Evolutionary conservation across 495 filamentous ascomycete genomes (phyloP).

Genomic region (Geopyxis carbonaria): DNA sequence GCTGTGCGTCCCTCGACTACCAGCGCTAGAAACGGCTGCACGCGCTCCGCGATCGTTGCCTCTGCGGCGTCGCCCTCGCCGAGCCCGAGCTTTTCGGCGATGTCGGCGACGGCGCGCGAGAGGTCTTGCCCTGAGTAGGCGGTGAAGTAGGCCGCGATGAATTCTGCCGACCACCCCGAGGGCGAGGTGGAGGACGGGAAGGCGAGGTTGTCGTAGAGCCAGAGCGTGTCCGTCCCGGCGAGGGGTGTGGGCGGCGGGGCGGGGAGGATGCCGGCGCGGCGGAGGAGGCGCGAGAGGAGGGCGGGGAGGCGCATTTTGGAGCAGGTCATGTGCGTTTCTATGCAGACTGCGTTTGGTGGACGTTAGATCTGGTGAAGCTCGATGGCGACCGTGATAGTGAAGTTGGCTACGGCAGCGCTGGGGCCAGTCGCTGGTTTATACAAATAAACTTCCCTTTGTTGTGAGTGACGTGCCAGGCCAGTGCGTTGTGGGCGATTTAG

Average conservation of each 20-base stretch:
- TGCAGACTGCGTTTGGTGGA: no score
- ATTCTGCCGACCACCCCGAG: slow-evolving; percentile 56
- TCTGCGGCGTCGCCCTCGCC: slow-evolving; percentile 42
- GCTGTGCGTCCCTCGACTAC: slow-evolving; percentile 52
- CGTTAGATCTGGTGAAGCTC: no score
- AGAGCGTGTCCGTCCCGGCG: slow-evolving; percentile 43
- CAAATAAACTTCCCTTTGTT: no score
- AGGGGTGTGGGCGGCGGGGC: slow-evolving; percentile 9
- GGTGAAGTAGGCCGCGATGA: slow-evolving; percentile 63
- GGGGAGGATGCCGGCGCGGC: slow-evolving; percentile 1
- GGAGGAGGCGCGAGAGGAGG: slow-evolving; percentile 3
- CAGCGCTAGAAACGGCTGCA: slow-evolving; percentile 60
- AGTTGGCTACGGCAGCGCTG: no score
- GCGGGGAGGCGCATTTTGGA: neutral
- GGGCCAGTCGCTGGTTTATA: no score
- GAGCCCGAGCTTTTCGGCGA: slow-evolving; percentile 56
- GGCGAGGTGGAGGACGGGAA: slow-evolving; percentile 34
- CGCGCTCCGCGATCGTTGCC: slow-evolving; percentile 46
- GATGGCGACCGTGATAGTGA: no score
- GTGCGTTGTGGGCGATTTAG: no score
- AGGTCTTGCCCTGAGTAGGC: slow-evolving; percentile 46
- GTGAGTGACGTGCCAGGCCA: no score
- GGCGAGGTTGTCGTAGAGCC: slow-evolving; percentile 84
- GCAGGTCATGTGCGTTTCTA: no score
- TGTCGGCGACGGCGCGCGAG: slow-evolving; percentile 47